A percentile compares a stretch with the other conserved stretches of the same genome.
phyloP scores from a whole-genome alignment of 257 asterid genomes.

The Primulina huaijiensis region DNA sequence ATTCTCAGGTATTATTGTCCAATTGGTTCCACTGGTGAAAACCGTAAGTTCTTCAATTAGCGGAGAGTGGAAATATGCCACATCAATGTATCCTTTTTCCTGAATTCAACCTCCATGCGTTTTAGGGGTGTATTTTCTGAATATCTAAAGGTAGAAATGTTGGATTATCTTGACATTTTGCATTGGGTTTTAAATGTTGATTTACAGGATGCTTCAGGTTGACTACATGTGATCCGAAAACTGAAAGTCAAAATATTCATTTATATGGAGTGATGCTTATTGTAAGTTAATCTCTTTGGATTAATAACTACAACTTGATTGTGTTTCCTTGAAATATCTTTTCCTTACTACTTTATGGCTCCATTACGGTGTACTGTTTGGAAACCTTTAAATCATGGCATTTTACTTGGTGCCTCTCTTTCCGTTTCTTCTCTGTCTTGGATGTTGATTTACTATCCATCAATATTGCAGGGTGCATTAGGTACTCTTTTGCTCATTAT shows the following conservation, averaged over 20 bases:
- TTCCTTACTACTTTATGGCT: background rate
- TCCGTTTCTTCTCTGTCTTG: background rate
- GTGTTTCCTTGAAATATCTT: slow-evolving; percentile 10
- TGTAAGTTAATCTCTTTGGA: slow-evolving; percentile 43
- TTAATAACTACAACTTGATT: background rate
- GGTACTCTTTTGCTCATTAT: slow-evolving; percentile 71
- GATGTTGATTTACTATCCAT: background rate
- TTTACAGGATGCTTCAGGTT: slow-evolving; percentile 66
- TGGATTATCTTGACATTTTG: slow-evolving; percentile 3
- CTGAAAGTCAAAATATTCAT: slow-evolving; percentile 72
- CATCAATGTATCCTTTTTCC: background rate
- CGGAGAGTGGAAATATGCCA: background rate
- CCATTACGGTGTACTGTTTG: background rate
- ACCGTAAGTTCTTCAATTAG: slow-evolving; percentile 36
- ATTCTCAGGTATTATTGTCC: slow-evolving; percentile 65
- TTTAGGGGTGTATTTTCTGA: background rate
- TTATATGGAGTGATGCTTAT: slow-evolving; percentile 78
- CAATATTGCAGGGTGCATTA: slow-evolving; percentile 66
- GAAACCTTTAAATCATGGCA: background rate
- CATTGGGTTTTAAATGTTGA: slow-evolving; percentile 14
- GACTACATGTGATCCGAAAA: slow-evolving; percentile 58
- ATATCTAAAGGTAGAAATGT: slow-evolving; percentile 9
- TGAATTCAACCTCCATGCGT: background rate
- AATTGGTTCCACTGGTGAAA: slow-evolving; percentile 54
- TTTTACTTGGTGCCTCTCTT: background rate